phyloP scores from a whole-genome alignment of 306 rosid genomes.

The Trifolium pratense region DNA sequence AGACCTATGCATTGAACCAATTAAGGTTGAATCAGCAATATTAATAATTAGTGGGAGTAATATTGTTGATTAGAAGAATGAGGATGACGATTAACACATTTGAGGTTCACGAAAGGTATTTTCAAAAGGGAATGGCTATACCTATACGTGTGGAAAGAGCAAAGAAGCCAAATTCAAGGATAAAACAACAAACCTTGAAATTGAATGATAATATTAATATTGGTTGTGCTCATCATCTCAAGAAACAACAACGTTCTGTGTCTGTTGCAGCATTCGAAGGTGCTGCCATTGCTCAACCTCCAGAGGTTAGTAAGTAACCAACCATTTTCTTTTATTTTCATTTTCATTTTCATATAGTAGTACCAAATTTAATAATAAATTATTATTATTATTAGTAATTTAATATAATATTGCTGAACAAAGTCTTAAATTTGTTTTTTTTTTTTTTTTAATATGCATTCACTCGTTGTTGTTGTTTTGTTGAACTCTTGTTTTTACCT shows the following conservation, averaged over 20 bases:
- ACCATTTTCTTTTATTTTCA: neutral
- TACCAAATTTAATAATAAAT: neutral
- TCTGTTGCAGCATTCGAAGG: slow-evolving; percentile 23
- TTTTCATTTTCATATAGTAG: too few relatives aligned
- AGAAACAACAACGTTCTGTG: slow-evolving; percentile 13
- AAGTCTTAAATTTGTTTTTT: too few relatives aligned
- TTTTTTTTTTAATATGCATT: neutral
- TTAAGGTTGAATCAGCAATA: neutral
- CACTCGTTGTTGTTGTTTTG: neutral
- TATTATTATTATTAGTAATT: neutral
- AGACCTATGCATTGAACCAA: neutral
- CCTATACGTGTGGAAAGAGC: slow-evolving; percentile 35
- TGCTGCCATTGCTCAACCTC: slow-evolving; percentile 27
- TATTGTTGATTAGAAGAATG: neutral
- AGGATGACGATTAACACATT: slow-evolving; percentile 22
- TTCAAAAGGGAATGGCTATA: slow-evolving; percentile 2
- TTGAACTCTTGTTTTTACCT: neutral
- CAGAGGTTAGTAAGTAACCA: slow-evolving; percentile 29
- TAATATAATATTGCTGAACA: too few relatives aligned
- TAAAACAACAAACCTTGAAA: slow-evolving; percentile 26
- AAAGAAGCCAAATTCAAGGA: slow-evolving; percentile 35
- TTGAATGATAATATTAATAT: neutral
- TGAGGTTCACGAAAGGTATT: slow-evolving; percentile 41
- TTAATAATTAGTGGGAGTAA: neutral
- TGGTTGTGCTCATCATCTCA: neutral